Evolutionary conservation across 768 basidiomycete species (phyloP), one percentile per base, ranked within the genome.

Genomic region (Lentinula raphanica): DNA sequence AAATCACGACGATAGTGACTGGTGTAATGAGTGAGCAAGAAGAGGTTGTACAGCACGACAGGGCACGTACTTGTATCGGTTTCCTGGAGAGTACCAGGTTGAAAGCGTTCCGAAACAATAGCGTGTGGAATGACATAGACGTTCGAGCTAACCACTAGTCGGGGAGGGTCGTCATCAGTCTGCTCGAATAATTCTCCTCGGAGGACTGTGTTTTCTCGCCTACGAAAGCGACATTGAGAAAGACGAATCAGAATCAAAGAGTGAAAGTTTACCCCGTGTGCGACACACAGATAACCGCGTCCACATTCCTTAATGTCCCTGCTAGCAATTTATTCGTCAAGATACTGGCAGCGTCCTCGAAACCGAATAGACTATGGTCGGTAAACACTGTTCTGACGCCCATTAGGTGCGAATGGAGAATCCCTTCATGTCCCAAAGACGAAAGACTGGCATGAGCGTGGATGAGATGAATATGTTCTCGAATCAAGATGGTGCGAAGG

Each of bases 131-230:
- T 96, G 2, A 98, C 96, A 65, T 94, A 90, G 15, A 94, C 87
- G 35, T 82, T 84, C 17, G 76, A 67, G 28, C 81, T 74, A 19
- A 86, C 80, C 35, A 75, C 65, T 3, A 80, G 71, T 32, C 70
- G 71, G 12, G 74, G 72, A 1, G 79, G 73, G 49, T 79, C 74
- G 8, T 75, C 71, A 40, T 78, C 72, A 3, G 66, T 68, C 45
- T 69, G 71, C 60, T 87, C 84, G 48, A 87, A 88, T 2, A 97
- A 73, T 44, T 89, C 80, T 1, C 90, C 93, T 5, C 97, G 80
- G 1, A 99, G 79, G 2, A 95, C 92, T 0, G 95, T 98, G 62
- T 98, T 99, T 74, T 98, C 97, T n/a, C 95, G 92, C 25, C 96
- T 98, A 64, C 11, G 19, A 42, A n/a, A 21, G 25, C 15, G 39